phyloP scores from a whole-genome alignment of 768 basidiomycete species.

The Mycena venus region DNA sequence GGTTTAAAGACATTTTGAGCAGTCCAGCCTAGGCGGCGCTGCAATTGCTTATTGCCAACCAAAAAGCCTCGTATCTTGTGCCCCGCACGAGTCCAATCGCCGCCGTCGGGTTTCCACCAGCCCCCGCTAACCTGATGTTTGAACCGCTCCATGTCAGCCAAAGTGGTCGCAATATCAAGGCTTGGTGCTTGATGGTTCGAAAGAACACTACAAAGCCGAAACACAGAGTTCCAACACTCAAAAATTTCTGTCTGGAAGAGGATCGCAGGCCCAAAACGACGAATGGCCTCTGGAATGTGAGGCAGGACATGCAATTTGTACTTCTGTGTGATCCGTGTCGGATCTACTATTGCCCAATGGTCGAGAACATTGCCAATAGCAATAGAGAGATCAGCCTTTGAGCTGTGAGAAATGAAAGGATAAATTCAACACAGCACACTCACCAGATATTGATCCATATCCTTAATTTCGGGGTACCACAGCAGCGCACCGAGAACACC shows the following conservation, averaged over 20 bases:
- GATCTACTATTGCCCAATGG: slow-evolving; percentile 34
- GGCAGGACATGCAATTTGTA: not conserved
- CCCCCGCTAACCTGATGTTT: not conserved
- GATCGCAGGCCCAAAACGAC: not conserved
- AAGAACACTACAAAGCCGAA: not conserved
- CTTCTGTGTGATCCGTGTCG: slow-evolving; percentile 32
- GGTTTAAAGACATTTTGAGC: not conserved
- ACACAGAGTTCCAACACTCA: not conserved
- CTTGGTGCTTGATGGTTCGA: not conserved
- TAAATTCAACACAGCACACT: not conserved
- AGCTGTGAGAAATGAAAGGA: no score
- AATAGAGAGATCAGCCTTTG: not conserved
- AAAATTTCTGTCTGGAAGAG: not conserved
- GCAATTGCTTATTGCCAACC: not conserved
- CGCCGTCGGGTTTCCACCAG: not conserved
- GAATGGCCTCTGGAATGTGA: not conserved
- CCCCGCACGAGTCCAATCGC: not conserved
- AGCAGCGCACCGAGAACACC: not conserved
- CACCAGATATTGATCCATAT: not conserved
- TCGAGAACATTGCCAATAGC: not conserved
- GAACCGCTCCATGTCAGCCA: not conserved
- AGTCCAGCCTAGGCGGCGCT: not conserved
- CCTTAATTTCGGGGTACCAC: not conserved
- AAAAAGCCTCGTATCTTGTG: not conserved
- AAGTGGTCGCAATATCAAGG: not conserved